Percentiles rank a stretch among this genome's conserved stretches.
phyloP scores from a whole-genome alignment of 2,329 filamentous ascomycete species.

The Aphanocladium album region DNA sequence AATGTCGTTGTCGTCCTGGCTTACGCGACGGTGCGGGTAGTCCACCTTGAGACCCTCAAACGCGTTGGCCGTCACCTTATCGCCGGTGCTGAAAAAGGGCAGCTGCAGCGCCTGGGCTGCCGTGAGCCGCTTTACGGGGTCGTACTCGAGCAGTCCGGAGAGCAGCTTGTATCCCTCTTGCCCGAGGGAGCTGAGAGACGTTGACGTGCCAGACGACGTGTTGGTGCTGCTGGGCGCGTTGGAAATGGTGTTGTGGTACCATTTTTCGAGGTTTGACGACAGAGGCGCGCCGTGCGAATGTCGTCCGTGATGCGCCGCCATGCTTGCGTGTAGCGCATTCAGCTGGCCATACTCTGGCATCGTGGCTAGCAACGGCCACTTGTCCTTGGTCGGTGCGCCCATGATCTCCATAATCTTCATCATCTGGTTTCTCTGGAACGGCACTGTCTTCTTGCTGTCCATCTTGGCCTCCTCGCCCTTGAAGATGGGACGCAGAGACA shows the following conservation, averaged over 20 bases:
- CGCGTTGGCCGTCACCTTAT: conserved; percentile 72
- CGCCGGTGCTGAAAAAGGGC: conserved; percentile 75
- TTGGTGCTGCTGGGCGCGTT: conserved; percentile 45
- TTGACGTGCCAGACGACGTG: conserved; percentile 36
- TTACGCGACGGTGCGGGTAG: conserved; percentile 86
- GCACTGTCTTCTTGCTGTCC: conserved; percentile 95
- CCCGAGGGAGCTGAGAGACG: conserved; percentile 56
- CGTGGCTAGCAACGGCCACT: conserved; percentile 76
- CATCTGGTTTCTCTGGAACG: conserved; percentile 98
- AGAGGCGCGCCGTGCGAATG: conserved; percentile 25
- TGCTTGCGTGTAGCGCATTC: conserved; percentile 46
- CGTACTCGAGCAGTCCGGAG: conserved; percentile 81
- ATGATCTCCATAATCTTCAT: conserved; percentile 97
- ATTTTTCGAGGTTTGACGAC: conserved; percentile 63
- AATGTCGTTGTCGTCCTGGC: conserved; percentile 93
- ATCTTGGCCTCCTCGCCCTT: conserved; percentile 99
- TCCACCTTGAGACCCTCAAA: conserved; percentile 86
- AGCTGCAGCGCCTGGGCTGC: conserved; percentile 86
- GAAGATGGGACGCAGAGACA: conserved; percentile 89
- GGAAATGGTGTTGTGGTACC: conserved; percentile 69
- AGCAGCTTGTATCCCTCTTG: conserved; percentile 78
- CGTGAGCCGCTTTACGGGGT: conserved; percentile 81
- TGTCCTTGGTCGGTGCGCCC: conserved; percentile 81
- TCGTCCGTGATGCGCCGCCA: conserved; percentile 28
- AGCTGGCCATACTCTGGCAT: conserved; percentile 87